These are phyloP conservation scores for Plasmodium berghei DNA, from an alignment of 169 alveolate genomes.

Conservation along the genomic window DNA sequence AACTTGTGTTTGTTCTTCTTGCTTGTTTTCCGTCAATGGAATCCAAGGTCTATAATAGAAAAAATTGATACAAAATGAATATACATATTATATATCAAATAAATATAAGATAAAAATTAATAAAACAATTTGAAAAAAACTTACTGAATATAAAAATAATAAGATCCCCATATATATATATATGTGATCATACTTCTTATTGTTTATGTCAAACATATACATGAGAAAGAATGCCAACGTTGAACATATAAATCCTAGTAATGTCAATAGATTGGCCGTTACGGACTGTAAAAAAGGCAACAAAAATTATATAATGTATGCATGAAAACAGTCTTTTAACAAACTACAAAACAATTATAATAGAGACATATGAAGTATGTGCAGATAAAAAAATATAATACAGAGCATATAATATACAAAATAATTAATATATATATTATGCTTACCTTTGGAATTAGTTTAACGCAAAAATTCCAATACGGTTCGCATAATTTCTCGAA, in stretches of 20 bases:
- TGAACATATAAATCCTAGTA: conserved; percentile 64
- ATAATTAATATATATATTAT: not conserved
- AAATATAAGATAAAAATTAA: not conserved
- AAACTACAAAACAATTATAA: not conserved
- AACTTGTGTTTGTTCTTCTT: conserved; percentile 85
- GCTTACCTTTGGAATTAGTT: conserved; percentile 61
- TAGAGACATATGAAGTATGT: not conserved
- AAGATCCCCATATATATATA: conserved; percentile 57
- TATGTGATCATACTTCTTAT: conserved; percentile 59
- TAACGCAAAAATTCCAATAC: conserved; percentile 60
- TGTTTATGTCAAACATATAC: conserved; percentile 36
- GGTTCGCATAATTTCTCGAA: conserved; percentile 62
- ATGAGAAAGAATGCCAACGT: conserved; percentile 58
- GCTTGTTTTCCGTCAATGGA: conserved; percentile 95
- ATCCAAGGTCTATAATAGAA: conserved; percentile 85
- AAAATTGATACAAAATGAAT: conserved; percentile 49
- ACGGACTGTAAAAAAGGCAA: conserved; percentile 30
- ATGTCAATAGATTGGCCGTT: conserved; percentile 72
- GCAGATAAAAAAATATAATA: not conserved
- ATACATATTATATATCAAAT: not conserved
- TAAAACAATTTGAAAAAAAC: not conserved
- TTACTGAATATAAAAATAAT: conserved; percentile 53
- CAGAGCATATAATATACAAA: too few relatives aligned
- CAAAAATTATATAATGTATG: not conserved
- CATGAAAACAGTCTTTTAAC: not conserved